These are phyloP conservation scores for Yamadazyma atlantica DNA, from an alignment of 1,139 yeast species.

Conservation along the genomic window DNA sequence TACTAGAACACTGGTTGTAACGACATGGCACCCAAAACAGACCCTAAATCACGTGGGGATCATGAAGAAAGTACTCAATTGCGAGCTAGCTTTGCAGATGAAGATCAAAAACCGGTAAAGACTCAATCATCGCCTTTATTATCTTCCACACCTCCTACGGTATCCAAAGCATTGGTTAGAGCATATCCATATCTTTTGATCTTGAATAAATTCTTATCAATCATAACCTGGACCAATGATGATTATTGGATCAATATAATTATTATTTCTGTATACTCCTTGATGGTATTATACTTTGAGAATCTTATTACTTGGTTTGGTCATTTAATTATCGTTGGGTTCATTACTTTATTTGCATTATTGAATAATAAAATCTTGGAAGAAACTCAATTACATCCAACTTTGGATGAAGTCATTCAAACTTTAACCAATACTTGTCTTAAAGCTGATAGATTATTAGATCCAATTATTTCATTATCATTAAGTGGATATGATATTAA, in stretches of 20 bases:
- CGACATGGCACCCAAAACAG: conserved; percentile 4
- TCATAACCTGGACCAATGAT: conserved; percentile 89
- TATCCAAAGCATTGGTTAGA: conserved; percentile 76
- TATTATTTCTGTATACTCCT: conserved; percentile 54
- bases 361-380: conserved; percentile 49
- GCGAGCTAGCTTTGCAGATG: conserved; percentile 14
- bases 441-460: conserved; percentile 71
- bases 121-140: conserved; percentile 60
- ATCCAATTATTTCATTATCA: conserved; percentile 72
- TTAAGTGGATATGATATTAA: conserved; percentile 77
- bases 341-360: conserved; percentile 65
- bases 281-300: conserved; percentile 73
- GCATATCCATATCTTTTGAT: conserved; percentile 82
- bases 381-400: conserved; percentile 68
- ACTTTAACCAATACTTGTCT: conserved; percentile 73
- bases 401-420: conserved; percentile 86
- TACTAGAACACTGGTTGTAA: not conserved
- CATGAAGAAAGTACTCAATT: conserved; percentile 2
- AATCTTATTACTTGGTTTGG: conserved; percentile 73
- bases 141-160: conserved; percentile 86
- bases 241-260: conserved; percentile 77
- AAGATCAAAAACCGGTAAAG: conserved; percentile 26
- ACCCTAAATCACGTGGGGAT: not conserved
- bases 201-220: conserved; percentile 64
- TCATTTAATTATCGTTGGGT: conserved; percentile 69